A percentile compares a stretch with the other conserved stretches of the same genome.
phyloP scores from a whole-genome alignment of 2,329 filamentous ascomycete species.

The Ascochyta fabae region DNA sequence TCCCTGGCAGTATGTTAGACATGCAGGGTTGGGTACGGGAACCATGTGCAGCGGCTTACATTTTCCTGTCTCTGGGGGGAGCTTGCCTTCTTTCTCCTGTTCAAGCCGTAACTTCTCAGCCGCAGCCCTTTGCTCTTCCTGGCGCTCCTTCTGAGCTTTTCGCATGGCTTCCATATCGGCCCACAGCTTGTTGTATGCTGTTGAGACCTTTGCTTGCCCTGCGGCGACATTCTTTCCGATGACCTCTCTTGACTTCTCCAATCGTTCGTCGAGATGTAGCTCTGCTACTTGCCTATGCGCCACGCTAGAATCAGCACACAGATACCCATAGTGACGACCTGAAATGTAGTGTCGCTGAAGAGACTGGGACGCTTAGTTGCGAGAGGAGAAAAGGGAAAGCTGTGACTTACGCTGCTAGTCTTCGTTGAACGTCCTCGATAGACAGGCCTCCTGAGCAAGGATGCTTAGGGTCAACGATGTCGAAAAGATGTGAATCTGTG shows the following conservation, averaged over 20 bases:
- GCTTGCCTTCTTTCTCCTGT: slow-evolving; percentile 30
- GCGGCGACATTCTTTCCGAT: slow-evolving; percentile 89
- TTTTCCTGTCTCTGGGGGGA: slow-evolving; percentile 21
- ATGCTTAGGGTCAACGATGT: slow-evolving; percentile 90
- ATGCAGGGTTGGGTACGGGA: not conserved
- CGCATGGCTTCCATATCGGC: slow-evolving; percentile 85
- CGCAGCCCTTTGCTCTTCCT: slow-evolving; percentile 61
- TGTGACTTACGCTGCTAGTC: slow-evolving; percentile 70
- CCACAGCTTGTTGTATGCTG: slow-evolving; percentile 86
- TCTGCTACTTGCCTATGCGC: slow-evolving; percentile 77
- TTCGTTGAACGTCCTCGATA: slow-evolving; percentile 91
- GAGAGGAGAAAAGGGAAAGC: slow-evolving; percentile 19
- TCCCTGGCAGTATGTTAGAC: slow-evolving; percentile 24
- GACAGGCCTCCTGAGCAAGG: slow-evolving; percentile 91
- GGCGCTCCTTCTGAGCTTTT: slow-evolving; percentile 71
- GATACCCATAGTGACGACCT: slow-evolving; percentile 34
- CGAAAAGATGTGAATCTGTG: slow-evolving; percentile 84
- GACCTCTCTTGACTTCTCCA: slow-evolving; percentile 82
- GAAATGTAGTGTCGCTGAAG: slow-evolving; percentile 38
- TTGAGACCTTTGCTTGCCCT: slow-evolving; percentile 85
- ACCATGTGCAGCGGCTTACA: slow-evolving; percentile 27
- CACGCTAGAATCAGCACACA: slow-evolving; percentile 48
- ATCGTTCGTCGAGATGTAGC: slow-evolving; percentile 88
- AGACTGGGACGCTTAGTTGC: slow-evolving; percentile 42
- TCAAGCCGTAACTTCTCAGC: slow-evolving; percentile 27